Conservation (phyloP, 106 monocot species). For the Acorus gramineus region DNA sequence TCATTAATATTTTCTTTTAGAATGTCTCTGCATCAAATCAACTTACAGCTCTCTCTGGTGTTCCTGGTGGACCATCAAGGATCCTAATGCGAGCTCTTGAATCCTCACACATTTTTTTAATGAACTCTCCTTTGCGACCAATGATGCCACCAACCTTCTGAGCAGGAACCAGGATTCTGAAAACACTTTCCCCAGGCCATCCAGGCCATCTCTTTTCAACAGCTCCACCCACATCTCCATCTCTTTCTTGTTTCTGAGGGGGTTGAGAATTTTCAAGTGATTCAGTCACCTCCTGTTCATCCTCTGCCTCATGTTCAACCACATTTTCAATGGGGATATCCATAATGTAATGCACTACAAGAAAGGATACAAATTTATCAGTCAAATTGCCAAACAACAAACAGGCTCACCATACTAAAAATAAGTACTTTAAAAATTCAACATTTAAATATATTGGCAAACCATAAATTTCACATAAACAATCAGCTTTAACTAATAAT, state of each 20-base stretch:
- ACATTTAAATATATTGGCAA: too few relatives aligned
- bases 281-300: conserved; percentile 12
- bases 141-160: conserved; percentile 83
- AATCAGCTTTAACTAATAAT: too few relatives aligned
- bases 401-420: too few relatives aligned
- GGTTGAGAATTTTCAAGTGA: conserved; percentile 6
- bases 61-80: conserved; percentile 79
- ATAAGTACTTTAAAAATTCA: too few relatives aligned
- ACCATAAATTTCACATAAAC: too few relatives aligned
- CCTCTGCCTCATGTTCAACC: conserved; percentile 6
- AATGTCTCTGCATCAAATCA: not conserved
- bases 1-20: too few relatives aligned
- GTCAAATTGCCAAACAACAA: too few relatives aligned
- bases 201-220: conserved; percentile 84
- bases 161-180: conserved; percentile 71
- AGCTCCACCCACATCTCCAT: conserved; percentile 8
- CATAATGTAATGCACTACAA: conserved; percentile 15
- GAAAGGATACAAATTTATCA: not conserved
- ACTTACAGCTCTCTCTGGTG: conserved; percentile 86
- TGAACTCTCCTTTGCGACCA: conserved; percentile 85
- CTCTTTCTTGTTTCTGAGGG: conserved; percentile 9
- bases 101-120: conserved; percentile 92
- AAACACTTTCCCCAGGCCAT: conserved; percentile 92
- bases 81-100: conserved; percentile 83
- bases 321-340: not conserved